These are phyloP conservation scores for Lactuca sativa DNA, from an alignment of 129 eudicot genomes.

Conservation along the genomic window DNA sequence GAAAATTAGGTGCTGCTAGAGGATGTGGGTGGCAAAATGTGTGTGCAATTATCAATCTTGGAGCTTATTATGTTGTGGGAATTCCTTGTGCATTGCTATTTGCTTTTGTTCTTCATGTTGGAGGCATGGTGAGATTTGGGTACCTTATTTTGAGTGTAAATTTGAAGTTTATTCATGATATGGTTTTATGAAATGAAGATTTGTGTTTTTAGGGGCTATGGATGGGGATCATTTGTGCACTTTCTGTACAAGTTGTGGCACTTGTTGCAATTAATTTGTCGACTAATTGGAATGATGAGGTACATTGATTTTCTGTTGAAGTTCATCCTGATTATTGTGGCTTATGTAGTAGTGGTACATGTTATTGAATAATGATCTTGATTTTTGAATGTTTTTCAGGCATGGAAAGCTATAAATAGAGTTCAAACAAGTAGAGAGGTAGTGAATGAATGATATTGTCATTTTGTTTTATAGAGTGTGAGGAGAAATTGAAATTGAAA, in stretches of 20 bases:
- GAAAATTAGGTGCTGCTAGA: slow-evolving; percentile 67
- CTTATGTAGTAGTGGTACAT: background rate
- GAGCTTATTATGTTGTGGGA: slow-evolving; percentile 69
- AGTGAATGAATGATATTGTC: background rate
- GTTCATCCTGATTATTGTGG: background rate
- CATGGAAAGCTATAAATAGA: slow-evolving; percentile 23
- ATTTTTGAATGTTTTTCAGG: slow-evolving; percentile 25
- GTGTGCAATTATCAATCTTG: slow-evolving; percentile 62
- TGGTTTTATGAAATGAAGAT: slow-evolving; percentile 6
- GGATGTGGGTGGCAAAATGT: slow-evolving; percentile 83
- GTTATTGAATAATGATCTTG: slow-evolving; percentile 6
- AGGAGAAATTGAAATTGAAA: no score
- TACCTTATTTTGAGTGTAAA: background rate
- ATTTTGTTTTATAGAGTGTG: no score
- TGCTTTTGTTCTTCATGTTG: slow-evolving; percentile 61
- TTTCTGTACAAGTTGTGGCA: slow-evolving; percentile 53
- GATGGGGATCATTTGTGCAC: slow-evolving; percentile 73
- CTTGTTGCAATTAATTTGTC: slow-evolving; percentile 48
- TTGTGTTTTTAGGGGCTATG: slow-evolving; percentile 61
- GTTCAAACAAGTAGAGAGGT: slow-evolving; percentile 31
- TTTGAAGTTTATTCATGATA: background rate
- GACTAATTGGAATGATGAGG: slow-evolving; percentile 64
- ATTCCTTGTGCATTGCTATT: slow-evolving; percentile 63
- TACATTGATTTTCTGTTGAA: slow-evolving; percentile 1
- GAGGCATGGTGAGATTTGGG: slow-evolving; percentile 58